phyloP scores from a whole-genome alignment of 768 basidiomycete species.

The Xerocomellus chrysenteron region DNA sequence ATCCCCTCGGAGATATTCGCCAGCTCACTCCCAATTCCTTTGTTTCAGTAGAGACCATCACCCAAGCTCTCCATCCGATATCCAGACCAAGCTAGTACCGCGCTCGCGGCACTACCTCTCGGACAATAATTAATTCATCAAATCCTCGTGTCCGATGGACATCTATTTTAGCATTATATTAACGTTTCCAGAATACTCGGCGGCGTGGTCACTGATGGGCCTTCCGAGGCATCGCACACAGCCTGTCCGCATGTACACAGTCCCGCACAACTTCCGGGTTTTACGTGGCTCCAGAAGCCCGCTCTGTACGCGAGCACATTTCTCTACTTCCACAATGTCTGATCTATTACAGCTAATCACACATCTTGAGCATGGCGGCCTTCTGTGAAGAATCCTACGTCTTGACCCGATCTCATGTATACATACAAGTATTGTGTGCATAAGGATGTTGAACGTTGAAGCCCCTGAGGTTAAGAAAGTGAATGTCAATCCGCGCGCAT shows the following conservation, averaged over 20 bases:
- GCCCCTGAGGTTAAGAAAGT: neutral
- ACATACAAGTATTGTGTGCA: neutral
- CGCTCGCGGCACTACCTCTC: no score
- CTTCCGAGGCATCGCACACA: conserved; percentile 3
- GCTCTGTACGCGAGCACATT: neutral
- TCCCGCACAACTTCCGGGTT: neutral
- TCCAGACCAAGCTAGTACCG: neutral
- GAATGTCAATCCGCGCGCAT: neutral
- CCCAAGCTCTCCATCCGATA: neutral
- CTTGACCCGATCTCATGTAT: neutral
- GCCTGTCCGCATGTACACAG: neutral
- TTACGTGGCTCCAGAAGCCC: neutral
- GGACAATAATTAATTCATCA: neutral
- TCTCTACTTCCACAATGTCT: neutral
- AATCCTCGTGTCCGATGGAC: neutral
- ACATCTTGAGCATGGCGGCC: neutral
- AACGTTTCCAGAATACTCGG: neutral
- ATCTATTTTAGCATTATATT: neutral
- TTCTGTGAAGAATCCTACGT: neutral
- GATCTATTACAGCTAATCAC: neutral
- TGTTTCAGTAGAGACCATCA: no score
- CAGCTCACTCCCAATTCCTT: neutral
- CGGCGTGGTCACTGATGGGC: neutral
- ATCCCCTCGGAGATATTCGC: neutral
- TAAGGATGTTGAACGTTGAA: neutral